A percentile compares a stretch with the other conserved stretches of the same genome.
Conservation (phyloP, 345 rosid genomes). For the Brassica incana region DNA sequence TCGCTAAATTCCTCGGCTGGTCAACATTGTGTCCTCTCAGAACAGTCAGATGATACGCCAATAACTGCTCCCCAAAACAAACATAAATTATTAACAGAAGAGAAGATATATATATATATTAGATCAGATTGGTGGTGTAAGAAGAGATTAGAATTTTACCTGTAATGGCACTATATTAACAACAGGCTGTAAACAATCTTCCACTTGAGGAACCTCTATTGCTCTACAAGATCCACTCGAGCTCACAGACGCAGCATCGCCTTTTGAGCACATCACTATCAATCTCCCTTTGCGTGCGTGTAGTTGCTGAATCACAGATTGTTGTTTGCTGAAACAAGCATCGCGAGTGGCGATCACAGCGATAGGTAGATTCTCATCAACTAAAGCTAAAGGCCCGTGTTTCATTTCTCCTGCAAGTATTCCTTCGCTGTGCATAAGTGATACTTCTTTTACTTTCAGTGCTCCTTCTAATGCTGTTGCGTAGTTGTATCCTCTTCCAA, state of each 20-base stretch:
- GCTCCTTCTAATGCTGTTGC: slow-evolving; percentile 96
- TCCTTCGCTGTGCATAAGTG: slow-evolving; percentile 98
- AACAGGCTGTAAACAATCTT: slow-evolving; percentile 95
- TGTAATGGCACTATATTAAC: slow-evolving; percentile 79
- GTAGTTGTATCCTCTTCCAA: slow-evolving; percentile 92
- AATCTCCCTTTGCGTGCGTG: slow-evolving; percentile 84
- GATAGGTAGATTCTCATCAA: slow-evolving; percentile 85
- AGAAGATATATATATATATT: not conserved
- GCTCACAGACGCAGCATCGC: slow-evolving; percentile 77
- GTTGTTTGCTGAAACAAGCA: slow-evolving; percentile 89
- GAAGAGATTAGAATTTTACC: slow-evolving; percentile 44
- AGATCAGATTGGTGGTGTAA: not conserved
- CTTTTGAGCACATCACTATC: slow-evolving; percentile 80
- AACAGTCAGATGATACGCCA: slow-evolving; percentile 90
- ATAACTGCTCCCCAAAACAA: slow-evolving; percentile 49
- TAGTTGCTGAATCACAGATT: slow-evolving; percentile 94
- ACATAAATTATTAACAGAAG: not conserved
- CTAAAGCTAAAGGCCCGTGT: slow-evolving; percentile 96
- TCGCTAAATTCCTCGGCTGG: slow-evolving; percentile 92
- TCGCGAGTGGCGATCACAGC: slow-evolving; percentile 89
- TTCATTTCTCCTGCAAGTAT: slow-evolving; percentile 99
- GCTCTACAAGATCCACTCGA: slow-evolving; percentile 71
- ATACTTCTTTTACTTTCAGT: slow-evolving; percentile 87
- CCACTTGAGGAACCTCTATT: slow-evolving; percentile 85
- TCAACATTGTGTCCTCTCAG: slow-evolving; percentile 81